Conservation (phyloP, 2,329 filamentous ascomycete genomes). For the Rhinocladiella similis region DNA sequence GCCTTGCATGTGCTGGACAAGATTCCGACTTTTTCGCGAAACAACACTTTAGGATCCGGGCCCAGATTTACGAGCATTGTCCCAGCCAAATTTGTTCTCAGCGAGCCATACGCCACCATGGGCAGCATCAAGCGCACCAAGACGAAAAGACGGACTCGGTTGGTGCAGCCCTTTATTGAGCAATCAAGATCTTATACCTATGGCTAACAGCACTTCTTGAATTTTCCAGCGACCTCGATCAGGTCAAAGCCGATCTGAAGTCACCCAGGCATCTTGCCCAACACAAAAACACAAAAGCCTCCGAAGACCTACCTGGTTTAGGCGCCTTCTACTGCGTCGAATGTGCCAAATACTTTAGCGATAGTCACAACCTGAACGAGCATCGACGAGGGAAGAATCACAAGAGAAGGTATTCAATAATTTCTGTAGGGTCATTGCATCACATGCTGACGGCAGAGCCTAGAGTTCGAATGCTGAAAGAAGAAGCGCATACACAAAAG, state of each 20-base stretch:
- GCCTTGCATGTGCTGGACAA: not conserved
- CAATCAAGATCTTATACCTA: slow-evolving; percentile 1
- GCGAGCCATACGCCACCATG: slow-evolving; percentile 50
- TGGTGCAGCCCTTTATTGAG: slow-evolving; percentile 27
- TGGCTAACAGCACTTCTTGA: slow-evolving; percentile 6
- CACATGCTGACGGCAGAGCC: too few species aligned
- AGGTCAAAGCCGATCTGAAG: slow-evolving; percentile 79
- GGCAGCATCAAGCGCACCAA: slow-evolving; percentile 68
- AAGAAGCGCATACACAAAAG: slow-evolving; percentile 83
- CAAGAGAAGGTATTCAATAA: slow-evolving; percentile 69
- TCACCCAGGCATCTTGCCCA: slow-evolving; percentile 77
- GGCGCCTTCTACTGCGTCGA: slow-evolving; percentile 86
- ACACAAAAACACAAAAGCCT: slow-evolving; percentile 74
- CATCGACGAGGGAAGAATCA: slow-evolving; percentile 90
- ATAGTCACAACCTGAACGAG: slow-evolving; percentile 69
- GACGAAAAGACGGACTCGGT: slow-evolving; percentile 72
- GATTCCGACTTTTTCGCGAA: not conserved
- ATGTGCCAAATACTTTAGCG: slow-evolving; percentile 96
- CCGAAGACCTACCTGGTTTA: slow-evolving; percentile 84
- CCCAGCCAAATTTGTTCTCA: too few species aligned
- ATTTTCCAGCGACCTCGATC: slow-evolving; percentile 76
- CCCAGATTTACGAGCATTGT: not conserved
- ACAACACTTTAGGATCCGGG: too few species aligned
- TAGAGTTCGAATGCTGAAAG: slow-evolving; percentile 39
- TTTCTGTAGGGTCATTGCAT: slow-evolving; percentile 2